A percentile compares a stretch with the other conserved stretches of the same genome.
These are phyloP conservation scores for Stereocaulon alpinum DNA, from an alignment of 495 filamentous ascomycete genomes.

Conservation along the genomic window DNA sequence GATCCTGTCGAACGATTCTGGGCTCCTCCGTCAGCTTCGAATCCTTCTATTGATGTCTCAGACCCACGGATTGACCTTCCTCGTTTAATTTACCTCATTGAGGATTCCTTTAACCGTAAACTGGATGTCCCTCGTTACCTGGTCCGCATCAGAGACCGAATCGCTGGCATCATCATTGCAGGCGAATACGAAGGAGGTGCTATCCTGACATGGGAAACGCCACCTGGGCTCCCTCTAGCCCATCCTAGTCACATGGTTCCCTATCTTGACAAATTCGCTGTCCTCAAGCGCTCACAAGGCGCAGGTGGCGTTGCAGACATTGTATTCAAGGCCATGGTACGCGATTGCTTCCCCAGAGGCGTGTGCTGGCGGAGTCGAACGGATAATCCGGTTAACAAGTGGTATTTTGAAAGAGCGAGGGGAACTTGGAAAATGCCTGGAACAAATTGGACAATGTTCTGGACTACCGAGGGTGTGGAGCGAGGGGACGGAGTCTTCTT, in stretches of 20 bases:
- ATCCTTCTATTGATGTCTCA: conserved; percentile 50
- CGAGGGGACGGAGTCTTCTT: conserved; percentile 45
- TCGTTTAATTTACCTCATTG: conserved; percentile 74
- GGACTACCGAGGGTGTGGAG: conserved; percentile 64
- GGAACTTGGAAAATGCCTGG: conserved; percentile 71
- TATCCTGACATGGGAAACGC: conserved; percentile 87
- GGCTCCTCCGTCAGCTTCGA: conserved; percentile 41
- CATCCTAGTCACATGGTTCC: conserved; percentile 57
- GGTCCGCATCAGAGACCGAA: conserved; percentile 56
- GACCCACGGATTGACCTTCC: conserved; percentile 74
- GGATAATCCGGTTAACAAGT: conserved; percentile 82
- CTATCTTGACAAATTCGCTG: conserved; percentile 97
- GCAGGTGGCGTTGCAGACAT: conserved; percentile 89
- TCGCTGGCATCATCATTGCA: conserved; percentile 87
- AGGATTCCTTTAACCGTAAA: conserved; percentile 83
- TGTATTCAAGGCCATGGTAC: conserved; percentile 91
- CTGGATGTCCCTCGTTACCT: conserved; percentile 80
- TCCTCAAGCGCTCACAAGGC: conserved; percentile 77
- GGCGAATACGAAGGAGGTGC: conserved; percentile 96
- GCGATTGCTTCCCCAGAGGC: conserved; percentile 68
- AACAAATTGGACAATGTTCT: conserved; percentile 93
- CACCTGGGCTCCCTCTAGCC: conserved; percentile 41
- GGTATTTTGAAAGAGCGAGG: conserved; percentile 85
- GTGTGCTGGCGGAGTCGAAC: conserved; percentile 74
- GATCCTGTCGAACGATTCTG: conserved; percentile 53